A percentile compares a stretch with the other conserved stretches of the same genome.
Evolutionary conservation across 169 alveolate genomes (phyloP).

Genomic region (Eimeria praecox): DNA sequence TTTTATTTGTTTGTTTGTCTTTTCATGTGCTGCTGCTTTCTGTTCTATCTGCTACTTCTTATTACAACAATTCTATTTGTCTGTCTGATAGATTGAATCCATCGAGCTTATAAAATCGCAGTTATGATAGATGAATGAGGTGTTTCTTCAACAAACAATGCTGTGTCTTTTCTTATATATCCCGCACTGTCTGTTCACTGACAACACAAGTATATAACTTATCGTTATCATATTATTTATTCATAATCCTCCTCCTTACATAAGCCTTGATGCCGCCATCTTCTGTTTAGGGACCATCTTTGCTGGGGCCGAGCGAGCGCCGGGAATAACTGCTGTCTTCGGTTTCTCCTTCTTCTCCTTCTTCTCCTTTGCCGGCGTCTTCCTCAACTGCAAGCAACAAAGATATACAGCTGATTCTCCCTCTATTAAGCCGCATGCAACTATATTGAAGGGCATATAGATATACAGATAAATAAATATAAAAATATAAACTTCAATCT

Average conservation of each 20-base stretch:
- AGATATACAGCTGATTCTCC: background rate
- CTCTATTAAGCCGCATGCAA: background rate
- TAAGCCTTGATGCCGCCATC: background rate
- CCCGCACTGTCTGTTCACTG: background rate
- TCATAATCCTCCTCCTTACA: background rate
- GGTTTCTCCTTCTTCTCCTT: constrained; percentile 54
- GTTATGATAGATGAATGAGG: too few relatives aligned
- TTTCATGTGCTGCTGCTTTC: too few relatives aligned
- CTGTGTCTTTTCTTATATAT: background rate
- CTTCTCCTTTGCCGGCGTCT: constrained; percentile 56
- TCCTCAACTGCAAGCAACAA: constrained; percentile 4
- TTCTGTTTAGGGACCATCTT: constrained; percentile 40
- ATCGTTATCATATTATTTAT: background rate
- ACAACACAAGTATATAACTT: too few relatives aligned
- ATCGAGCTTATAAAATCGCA: too few relatives aligned
- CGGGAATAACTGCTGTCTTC: constrained; percentile 24
- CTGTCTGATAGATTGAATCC: too few relatives aligned
- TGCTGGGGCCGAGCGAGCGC: constrained; percentile 25
- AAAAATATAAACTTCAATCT: too few relatives aligned
- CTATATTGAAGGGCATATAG: background rate
- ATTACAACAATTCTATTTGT: too few relatives aligned
- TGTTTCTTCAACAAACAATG: background rate
- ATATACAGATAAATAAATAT: background rate
- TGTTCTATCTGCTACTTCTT: background rate
- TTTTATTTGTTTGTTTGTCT: background rate